Base-by-base conservation (phyloP, 1,284 basidiomycete species). In the Earliella scabrosa region DNA sequence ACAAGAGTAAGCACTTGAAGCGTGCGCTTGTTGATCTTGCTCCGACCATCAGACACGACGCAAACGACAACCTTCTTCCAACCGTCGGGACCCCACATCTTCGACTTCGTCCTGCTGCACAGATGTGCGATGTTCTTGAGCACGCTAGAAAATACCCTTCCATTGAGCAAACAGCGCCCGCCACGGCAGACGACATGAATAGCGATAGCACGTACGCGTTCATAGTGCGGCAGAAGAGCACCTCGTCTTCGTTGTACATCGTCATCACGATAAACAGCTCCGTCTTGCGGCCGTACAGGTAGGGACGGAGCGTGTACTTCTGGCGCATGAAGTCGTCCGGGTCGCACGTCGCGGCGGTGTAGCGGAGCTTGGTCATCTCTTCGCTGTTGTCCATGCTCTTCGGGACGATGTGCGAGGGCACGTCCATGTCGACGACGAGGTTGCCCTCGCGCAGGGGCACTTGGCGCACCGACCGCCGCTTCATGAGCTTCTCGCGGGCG, bases 51-150 rank as follows among this genome's bases (percentile, higher is more conserved):
- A 26, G 93, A 95, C 13, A 97, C 93, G 53, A 97, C 82, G 68
- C 93, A 96, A 26, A 97, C 93, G 35, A 97, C 93, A 45, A 95
- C 87, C 73, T 97, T 97, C 78, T 97, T 90, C 96, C 95, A 98
- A 13, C 94, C 92, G 44, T 96, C 89, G 4, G 87, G 75, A 13
- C 96, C 96, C 95, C 95, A 98, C n/a, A 83, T 95, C 77, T 92
- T 95, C 27, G 93, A 95, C 50, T 86, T 81, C 31, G 76, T 81
- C 36, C 95, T 82, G 48, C 85, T 77, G 72, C 94, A 97, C 20
- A 98, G 83, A 71, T 94, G 89, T 7, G 89, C 85, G 54, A 95
- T 78, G 71, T 95, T 95, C 79, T 95, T 96, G 78, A 96, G 90
- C 48, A 96, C 94, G 55, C 87, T 89, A 58, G 24, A 34, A 34